Conservation (phyloP, 1,284 basidiomycete species). For the Papiliotrema flavescens region DNA sequence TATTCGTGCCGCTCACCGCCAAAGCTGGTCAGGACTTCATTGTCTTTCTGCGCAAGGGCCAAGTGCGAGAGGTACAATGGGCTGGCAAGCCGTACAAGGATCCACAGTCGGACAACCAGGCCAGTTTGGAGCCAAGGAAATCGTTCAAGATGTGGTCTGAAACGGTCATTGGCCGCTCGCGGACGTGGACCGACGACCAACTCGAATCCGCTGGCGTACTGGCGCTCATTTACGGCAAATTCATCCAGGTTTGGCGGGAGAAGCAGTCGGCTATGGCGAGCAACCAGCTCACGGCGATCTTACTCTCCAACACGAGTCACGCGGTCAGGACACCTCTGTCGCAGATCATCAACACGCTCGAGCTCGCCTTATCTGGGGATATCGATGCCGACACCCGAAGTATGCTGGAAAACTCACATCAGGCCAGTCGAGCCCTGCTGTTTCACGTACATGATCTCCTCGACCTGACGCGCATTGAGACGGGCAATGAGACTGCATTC, state of each 20-base stretch:
- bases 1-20: conserved; percentile 69
- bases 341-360: conserved; percentile 65
- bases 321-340: conserved; percentile 57
- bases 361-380: conserved; percentile 76
- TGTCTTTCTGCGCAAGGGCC: conserved; percentile 74
- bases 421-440: conserved; percentile 73
- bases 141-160: conserved; percentile 83
- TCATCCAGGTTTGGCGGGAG: conserved; percentile 78
- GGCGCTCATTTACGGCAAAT: conserved; percentile 68
- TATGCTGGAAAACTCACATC: conserved; percentile 72
- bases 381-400: conserved; percentile 74
- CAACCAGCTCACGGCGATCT: conserved; percentile 73
- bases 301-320: conserved; percentile 84
- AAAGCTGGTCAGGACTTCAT: conserved; percentile 69
- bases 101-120: conserved; percentile 33
- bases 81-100: conserved; percentile 71
- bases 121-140: conserved; percentile 65
- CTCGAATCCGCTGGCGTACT: conserved; percentile 80
- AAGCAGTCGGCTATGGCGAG: conserved; percentile 72
- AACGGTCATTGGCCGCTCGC: conserved; percentile 66
- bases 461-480: conserved; percentile 77
- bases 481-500: conserved; percentile 72
- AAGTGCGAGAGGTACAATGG: conserved; percentile 69
- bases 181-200: conserved; percentile 81
- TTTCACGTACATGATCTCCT: conserved; percentile 84